Evolutionary conservation across 2,329 filamentous ascomycete species (phyloP).

Genomic region (Colletotrichum sublineola): DNA sequence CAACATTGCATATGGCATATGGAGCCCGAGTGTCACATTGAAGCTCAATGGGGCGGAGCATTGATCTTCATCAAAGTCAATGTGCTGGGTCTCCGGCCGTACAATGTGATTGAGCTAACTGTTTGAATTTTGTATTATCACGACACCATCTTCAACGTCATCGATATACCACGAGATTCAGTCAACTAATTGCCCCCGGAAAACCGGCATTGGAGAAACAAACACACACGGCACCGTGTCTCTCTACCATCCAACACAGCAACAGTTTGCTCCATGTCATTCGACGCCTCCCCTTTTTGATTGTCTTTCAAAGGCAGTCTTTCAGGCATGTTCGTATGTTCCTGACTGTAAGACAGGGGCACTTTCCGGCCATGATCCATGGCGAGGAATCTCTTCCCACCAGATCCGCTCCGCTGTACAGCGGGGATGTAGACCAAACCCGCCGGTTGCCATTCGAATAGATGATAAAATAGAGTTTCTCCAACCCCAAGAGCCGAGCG

Average conservation of each 20-base stretch:
- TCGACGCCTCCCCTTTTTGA: background rate
- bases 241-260: background rate
- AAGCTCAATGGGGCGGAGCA: background rate
- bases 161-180: background rate
- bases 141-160: background rate
- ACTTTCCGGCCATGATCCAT: slow-evolving; percentile 6
- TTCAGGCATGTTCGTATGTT: no score
- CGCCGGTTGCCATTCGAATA: slow-evolving; percentile 15
- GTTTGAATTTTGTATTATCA: slow-evolving; percentile 5
- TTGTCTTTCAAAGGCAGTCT: no score
- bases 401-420: background rate
- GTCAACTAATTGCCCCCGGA: background rate
- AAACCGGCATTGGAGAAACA: background rate
- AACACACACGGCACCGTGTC: no score
- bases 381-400: background rate
- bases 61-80: background rate
- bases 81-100: background rate
- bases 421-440: background rate
- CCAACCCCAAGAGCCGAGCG: slow-evolving; percentile 26
- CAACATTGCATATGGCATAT: background rate
- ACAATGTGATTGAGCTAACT: slow-evolving; percentile 10
- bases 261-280: background rate
- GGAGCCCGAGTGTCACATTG: slow-evolving; percentile 1
- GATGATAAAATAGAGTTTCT: background rate
- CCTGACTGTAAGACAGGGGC: slow-evolving; percentile 13